These are phyloP conservation scores for Dothidotthia symphoricarpi DNA, from an alignment of 2,329 filamentous ascomycete species.

Conservation along the genomic window DNA sequence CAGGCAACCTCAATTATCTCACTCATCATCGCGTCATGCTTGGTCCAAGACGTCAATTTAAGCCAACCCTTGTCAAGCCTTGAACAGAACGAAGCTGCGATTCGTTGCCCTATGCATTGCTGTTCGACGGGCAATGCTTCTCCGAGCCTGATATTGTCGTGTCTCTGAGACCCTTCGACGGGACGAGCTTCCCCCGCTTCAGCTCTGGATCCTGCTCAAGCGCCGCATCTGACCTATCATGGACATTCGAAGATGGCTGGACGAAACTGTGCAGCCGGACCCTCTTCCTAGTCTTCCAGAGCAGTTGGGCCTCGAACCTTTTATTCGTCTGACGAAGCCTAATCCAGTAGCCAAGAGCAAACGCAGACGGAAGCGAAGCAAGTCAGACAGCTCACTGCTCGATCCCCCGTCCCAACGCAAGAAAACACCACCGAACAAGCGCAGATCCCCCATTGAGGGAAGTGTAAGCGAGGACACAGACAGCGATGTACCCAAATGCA, in stretches of 20 bases:
- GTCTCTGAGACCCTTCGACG: slow-evolving; percentile 9
- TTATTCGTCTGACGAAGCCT: slow-evolving; percentile 19
- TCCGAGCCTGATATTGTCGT: slow-evolving; percentile 8
- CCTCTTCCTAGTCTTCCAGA: slow-evolving; percentile 25
- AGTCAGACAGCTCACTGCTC: slow-evolving; percentile 44
- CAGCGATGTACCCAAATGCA: slow-evolving; percentile 17
- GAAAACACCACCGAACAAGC: slow-evolving; percentile 3
- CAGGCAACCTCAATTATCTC: not conserved
- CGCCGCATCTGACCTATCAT: slow-evolving; percentile 25
- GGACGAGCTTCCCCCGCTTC: slow-evolving; percentile 15
- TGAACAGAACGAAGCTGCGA: slow-evolving; percentile 17
- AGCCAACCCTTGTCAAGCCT: slow-evolving; percentile 13
- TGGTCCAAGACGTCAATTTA: slow-evolving; percentile 1
- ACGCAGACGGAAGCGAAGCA: slow-evolving; percentile 34
- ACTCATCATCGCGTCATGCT: slow-evolving; percentile 1
- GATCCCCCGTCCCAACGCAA: slow-evolving; percentile 16
- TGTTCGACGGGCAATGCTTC: slow-evolving; percentile 24
- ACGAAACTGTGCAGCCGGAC: slow-evolving; percentile 41
- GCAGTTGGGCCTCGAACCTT: slow-evolving; percentile 19
- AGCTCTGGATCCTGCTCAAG: not conserved
- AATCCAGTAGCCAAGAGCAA: slow-evolving; percentile 16
- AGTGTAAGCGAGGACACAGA: slow-evolving; percentile 8
- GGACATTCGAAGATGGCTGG: slow-evolving; percentile 49
- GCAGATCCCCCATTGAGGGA: slow-evolving; percentile 6
- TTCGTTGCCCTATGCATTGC: slow-evolving; percentile 18